Evolutionary conservation across 2,329 filamentous ascomycete genomes (phyloP).

Genomic region (Claviceps africana): DNA sequence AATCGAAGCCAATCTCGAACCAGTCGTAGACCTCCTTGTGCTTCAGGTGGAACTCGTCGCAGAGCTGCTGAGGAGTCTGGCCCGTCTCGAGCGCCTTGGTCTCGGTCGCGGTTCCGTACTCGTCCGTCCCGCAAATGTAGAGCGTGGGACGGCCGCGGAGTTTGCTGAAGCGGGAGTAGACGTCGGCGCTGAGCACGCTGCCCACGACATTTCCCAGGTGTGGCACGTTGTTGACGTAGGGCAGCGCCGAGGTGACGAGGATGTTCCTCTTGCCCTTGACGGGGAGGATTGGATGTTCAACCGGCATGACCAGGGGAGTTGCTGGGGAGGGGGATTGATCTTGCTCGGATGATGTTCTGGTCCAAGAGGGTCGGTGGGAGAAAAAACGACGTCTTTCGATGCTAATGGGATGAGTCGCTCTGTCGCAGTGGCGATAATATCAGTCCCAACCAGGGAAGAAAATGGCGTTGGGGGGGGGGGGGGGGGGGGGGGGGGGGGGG

Average conservation of each 20-base stretch:
- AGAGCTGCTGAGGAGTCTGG: slow-evolving; percentile 68
- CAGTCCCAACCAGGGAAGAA: neutral
- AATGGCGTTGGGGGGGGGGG: too few species aligned
- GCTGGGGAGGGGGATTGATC: neutral
- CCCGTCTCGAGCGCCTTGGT: slow-evolving; percentile 88
- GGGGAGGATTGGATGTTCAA: slow-evolving; percentile 39
- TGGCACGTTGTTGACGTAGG: slow-evolving; percentile 62
- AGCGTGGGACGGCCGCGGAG: slow-evolving; percentile 66
- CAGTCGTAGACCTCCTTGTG: slow-evolving; percentile 89
- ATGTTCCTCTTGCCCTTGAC: slow-evolving; percentile 68
- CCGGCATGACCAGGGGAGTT: slow-evolving; percentile 4
- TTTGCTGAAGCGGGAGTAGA: slow-evolving; percentile 71
- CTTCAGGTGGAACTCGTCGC: slow-evolving; percentile 81
- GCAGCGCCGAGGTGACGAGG: slow-evolving; percentile 80
- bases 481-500: too few species aligned
- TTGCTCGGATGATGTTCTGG: neutral
- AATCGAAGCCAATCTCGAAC: slow-evolving; percentile 91
- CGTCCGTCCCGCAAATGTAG: slow-evolving; percentile 71
- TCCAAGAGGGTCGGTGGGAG: neutral
- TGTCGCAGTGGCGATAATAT: neutral
- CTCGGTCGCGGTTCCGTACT: slow-evolving; percentile 93
- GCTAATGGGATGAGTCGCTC: neutral
- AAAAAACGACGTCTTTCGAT: neutral
- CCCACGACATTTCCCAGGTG: slow-evolving; percentile 85
- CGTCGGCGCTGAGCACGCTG: slow-evolving; percentile 76